A percentile compares a stretch with the other conserved stretches of the same genome.
phyloP scores from a whole-genome alignment of 257 asterid species.

The Petunia axillaris region DNA sequence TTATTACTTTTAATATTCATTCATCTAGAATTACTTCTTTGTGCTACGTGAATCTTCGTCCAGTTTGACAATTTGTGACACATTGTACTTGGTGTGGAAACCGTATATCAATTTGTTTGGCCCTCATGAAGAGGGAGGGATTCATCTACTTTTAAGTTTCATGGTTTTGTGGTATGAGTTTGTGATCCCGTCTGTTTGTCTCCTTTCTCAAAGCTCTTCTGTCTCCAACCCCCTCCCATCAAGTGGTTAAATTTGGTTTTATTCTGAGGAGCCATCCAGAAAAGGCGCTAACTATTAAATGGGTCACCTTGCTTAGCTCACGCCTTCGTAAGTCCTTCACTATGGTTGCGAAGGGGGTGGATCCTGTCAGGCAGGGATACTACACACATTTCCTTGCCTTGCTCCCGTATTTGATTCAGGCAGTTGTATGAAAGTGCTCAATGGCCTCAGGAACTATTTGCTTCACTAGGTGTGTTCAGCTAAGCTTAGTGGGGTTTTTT shows the following conservation, averaged over 20 bases:
- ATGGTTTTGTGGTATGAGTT: conserved; percentile 12
- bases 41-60: not conserved
- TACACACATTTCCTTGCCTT: conserved; percentile 22
- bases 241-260: not conserved
- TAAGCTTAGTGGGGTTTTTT: not conserved
- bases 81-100: conserved; percentile 4
- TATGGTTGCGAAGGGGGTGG: not conserved
- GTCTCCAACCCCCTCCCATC: not conserved
- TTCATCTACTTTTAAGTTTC: not conserved
- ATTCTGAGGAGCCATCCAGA: conserved; percentile 7
- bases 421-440: conserved; percentile 2
- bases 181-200: not conserved
- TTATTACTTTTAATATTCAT: not conserved
- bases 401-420: not conserved
- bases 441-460: conserved; percentile 1
- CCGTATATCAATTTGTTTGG: not conserved
- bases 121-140: conserved; percentile 8
- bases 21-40: conserved; percentile 8
- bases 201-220: not conserved
- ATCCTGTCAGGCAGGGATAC: conserved; percentile 7
- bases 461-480: conserved; percentile 17
- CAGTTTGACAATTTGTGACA: conserved; percentile 6
- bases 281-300: not conserved
- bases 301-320: not conserved
- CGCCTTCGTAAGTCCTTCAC: conserved; percentile 4